These are phyloP conservation scores for Tolypocladium pustulatum DNA, from an alignment of 2,329 filamentous ascomycete genomes.

Conservation along the genomic window DNA sequence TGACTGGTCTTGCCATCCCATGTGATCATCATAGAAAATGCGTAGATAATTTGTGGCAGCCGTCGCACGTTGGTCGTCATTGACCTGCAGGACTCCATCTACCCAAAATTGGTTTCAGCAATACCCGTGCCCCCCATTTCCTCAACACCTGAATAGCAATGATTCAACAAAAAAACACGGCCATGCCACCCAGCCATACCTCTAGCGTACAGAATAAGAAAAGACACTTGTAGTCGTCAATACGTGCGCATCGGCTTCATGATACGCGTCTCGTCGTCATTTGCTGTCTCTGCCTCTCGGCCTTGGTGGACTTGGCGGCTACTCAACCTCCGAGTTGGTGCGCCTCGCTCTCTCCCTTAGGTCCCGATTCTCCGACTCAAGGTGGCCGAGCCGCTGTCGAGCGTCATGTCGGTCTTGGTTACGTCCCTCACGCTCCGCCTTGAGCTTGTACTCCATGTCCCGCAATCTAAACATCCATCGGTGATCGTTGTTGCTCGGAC, in stretches of 20 bases:
- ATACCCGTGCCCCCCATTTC: background rate
- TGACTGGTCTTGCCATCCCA: background rate
- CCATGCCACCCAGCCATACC: background rate
- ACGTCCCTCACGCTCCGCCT: slow-evolving; percentile 79
- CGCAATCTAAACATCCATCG: slow-evolving; percentile 78
- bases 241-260: background rate
- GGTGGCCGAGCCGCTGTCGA: slow-evolving; percentile 65
- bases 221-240: background rate
- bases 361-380: slow-evolving; percentile 63
- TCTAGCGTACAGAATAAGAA: background rate
- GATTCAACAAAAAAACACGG: background rate
- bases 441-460: slow-evolving; percentile 80
- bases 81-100: background rate
- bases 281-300: background rate
- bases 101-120: background rate
- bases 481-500: slow-evolving; percentile 40
- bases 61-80: background rate
- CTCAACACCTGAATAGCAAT: background rate
- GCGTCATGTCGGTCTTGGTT: slow-evolving; percentile 78
- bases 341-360: slow-evolving; percentile 51
- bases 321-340: slow-evolving; percentile 14
- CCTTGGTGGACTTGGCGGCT: background rate
- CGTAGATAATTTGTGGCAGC: background rate
- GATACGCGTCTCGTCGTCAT: background rate
- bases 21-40: background rate